phyloP scores from a whole-genome alignment of 805 yeast genomes.

The Ogataea haglerorum region DNA sequence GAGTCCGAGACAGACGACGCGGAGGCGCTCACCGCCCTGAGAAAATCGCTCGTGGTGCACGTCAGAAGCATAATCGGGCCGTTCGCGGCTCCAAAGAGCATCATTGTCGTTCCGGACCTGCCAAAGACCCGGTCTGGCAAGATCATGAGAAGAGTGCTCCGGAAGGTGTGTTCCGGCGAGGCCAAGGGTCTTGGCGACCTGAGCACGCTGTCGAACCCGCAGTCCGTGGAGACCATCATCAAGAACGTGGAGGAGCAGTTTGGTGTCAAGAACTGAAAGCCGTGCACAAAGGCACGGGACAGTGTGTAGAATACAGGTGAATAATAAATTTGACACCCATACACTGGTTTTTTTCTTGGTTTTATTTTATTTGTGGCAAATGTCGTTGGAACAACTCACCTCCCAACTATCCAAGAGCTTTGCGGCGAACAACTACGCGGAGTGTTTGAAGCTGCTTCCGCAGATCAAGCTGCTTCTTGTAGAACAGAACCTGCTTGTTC shows the following conservation, averaged over 20 bases:
- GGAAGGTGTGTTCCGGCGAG: slow-evolving; percentile 90
- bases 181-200: slow-evolving; percentile 90
- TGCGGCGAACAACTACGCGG: slow-evolving; percentile 54
- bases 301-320: neutral
- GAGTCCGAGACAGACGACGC: slow-evolving; percentile 38
- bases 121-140: slow-evolving; percentile 99
- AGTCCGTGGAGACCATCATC: slow-evolving; percentile 74
- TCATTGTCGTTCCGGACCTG: slow-evolving; percentile 79
- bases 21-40: slow-evolving; percentile 49
- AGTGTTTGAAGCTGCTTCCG: slow-evolving; percentile 61
- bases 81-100: slow-evolving; percentile 91
- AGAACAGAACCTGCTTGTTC: slow-evolving; percentile 72
- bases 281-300: slow-evolving; percentile 1
- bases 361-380: slow-evolving; percentile 17
- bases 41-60: slow-evolving; percentile 75
- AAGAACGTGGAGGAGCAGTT: slow-evolving; percentile 53
- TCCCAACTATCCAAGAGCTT: slow-evolving; percentile 65
- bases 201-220: slow-evolving; percentile 85
- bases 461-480: slow-evolving; percentile 77
- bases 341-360: neutral
- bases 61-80: slow-evolving; percentile 92
- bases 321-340: neutral
- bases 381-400: slow-evolving; percentile 68
- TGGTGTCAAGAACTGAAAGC: slow-evolving; percentile 32
- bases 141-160: slow-evolving; percentile 95